A percentile compares a stretch with the other conserved stretches of the same genome.
Conservation (phyloP, 2,329 filamentous ascomycete species). For the Nannizziopsis arthrosporioides region DNA sequence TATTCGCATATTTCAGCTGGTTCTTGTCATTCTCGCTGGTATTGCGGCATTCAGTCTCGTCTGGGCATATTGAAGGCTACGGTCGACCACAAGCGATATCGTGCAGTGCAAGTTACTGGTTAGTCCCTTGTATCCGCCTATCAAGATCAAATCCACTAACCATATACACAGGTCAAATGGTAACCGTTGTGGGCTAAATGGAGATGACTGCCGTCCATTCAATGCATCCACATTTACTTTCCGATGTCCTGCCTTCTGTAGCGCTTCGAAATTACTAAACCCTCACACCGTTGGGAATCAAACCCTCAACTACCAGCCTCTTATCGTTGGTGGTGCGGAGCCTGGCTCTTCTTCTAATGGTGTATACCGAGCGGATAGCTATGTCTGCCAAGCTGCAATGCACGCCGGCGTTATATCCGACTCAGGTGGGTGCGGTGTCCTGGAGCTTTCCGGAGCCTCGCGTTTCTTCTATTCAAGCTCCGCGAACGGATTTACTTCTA, state of each 20-base stretch:
- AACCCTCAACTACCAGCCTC: constrained; percentile 40
- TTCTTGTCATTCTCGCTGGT: constrained; percentile 38
- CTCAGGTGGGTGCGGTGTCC: constrained; percentile 69
- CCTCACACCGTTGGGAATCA: constrained; percentile 42
- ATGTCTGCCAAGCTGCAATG: constrained; percentile 73
- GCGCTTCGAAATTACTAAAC: constrained; percentile 36
- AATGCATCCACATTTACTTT: constrained; percentile 42
- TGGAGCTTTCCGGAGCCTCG: constrained; percentile 59
- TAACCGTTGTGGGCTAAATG: constrained; percentile 43
- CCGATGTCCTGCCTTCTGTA: constrained; percentile 46
- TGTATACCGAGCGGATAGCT: constrained; percentile 78
- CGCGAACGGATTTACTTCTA: constrained; percentile 62
- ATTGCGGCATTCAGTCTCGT: constrained; percentile 35
- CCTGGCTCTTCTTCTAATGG: constrained; percentile 34
- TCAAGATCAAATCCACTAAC: too few relatives aligned
- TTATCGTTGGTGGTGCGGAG: constrained; percentile 42
- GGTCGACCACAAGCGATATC: constrained; percentile 36
- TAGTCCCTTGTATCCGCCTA: constrained; percentile 8
- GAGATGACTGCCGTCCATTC: constrained; percentile 46
- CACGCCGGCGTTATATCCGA: constrained; percentile 69
- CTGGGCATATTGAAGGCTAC: constrained; percentile 40
- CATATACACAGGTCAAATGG: constrained; percentile 26
- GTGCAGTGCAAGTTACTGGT: constrained; percentile 39
- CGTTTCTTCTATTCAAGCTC: constrained; percentile 52
- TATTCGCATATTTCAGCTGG: constrained; percentile 36